Evolutionary conservation across 768 basidiomycete species (phyloP), one percentile per base, ranked within the genome.

Genomic region (Lepiota brunneoincarnata): DNA sequence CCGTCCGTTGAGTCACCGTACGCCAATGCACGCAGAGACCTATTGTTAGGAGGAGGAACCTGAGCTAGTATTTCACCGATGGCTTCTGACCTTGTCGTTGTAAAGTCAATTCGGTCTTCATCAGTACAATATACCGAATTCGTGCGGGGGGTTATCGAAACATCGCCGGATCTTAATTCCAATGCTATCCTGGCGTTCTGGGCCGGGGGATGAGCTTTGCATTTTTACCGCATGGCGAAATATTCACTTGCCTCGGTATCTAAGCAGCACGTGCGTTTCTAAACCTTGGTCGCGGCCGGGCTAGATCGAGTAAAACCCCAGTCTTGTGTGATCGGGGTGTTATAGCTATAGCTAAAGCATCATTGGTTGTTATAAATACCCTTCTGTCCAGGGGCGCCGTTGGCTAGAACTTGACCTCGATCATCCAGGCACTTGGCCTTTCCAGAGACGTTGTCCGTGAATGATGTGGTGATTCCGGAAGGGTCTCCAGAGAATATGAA

Each of bases 341-440:
- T 73, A 53, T 72, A 74, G 55, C 71, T 71, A 49, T 67, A 70
- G 54, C 70, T 72, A 37, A 26, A 18, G 4, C 18, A 14, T 28
- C n/a, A 11, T 38, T 39, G 18, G n/a, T 24, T 12, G 38, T 28
- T 10, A 45, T 11, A 37, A 26, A 20, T 7, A 6, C 10, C 24
- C 12, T 24, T 10, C 6, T 38, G 24, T 3, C 40, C 63, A 21
- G 61, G 58, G 3, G 63, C 67, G 3, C 64, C 64, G 54, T 70
- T 70, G 4, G 57, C 63, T 42, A 58, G 42, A 21, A 60, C 58
- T 21, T 47, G 56, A n/a, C 61, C 63, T n/a, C 61, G 61, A 26
- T 63, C 65, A 49, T 69, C 67, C 18, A 71, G 51, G 44, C 69
- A 67, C 36, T 69, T 69, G 15, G 28, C 24, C 18, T 18, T 46